These are phyloP conservation scores for Raphanus hybrid DNA, from an alignment of 441 rosid genomes.

Conservation along the genomic window DNA sequence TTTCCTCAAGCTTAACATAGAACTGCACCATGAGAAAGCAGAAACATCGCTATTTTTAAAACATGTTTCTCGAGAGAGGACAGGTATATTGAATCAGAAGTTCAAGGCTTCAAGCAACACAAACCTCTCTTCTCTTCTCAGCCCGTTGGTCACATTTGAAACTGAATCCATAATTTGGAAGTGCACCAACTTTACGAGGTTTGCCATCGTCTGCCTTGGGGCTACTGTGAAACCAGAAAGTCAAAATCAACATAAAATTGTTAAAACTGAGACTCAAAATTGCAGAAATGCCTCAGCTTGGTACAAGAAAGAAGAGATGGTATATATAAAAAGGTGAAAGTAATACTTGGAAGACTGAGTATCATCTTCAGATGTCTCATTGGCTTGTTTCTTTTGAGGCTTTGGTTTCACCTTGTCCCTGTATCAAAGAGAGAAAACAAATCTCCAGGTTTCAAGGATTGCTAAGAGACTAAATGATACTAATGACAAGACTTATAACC, in stretches of 20 bases:
- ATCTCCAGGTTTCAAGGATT: neutral
- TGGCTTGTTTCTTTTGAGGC: slow-evolving; percentile 60
- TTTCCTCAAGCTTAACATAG: slow-evolving; percentile 92
- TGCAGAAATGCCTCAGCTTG: slow-evolving; percentile 16
- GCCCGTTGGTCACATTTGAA: slow-evolving; percentile 97
- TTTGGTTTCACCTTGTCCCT: slow-evolving; percentile 74
- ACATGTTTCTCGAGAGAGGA: slow-evolving; percentile 7
- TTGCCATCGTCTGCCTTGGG: slow-evolving; percentile 70
- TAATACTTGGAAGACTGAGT: slow-evolving; percentile 73
- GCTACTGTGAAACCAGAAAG: slow-evolving; percentile 61
- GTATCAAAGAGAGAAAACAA: slow-evolving; percentile 47
- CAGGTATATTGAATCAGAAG: slow-evolving; percentile 12
- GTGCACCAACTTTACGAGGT: slow-evolving; percentile 67
- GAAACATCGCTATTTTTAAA: neutral
- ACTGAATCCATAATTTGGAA: slow-evolving; percentile 97
- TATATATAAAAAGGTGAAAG: slow-evolving; percentile 35
- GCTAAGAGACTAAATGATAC: neutral
- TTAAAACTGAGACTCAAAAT: slow-evolving; percentile 11
- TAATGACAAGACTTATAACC: slow-evolving; percentile 7
- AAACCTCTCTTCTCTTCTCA: slow-evolving; percentile 96
- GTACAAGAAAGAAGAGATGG: neutral
- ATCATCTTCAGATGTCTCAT: slow-evolving; percentile 65
- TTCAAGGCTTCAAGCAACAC: slow-evolving; percentile 23
- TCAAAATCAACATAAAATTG: slow-evolving; percentile 29
- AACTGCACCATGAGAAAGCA: slow-evolving; percentile 55